A percentile compares a stretch with the other conserved stretches of the same genome.
Evolutionary conservation across 768 basidiomycete species (phyloP).

Genomic region (Pleurotus sapidus): DNA sequence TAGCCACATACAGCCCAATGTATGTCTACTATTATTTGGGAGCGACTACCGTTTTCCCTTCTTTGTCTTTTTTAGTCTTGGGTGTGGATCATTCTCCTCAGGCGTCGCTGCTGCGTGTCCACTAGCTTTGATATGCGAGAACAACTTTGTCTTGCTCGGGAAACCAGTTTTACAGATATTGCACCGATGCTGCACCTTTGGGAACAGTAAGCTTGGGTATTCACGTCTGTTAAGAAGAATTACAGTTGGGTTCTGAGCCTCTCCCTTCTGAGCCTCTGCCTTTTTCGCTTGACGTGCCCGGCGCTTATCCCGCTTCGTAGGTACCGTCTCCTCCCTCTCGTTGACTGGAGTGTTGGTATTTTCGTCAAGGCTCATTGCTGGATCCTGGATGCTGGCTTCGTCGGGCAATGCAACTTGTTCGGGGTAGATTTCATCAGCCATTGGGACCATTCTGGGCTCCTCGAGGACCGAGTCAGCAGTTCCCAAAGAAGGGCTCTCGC

Average conservation of each 20-base stretch:
- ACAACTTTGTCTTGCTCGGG: conserved; percentile 69
- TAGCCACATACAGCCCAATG: neutral
- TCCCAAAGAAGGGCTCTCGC: no score
- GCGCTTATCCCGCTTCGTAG: conserved; percentile 79
- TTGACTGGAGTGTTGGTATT: conserved; percentile 2
- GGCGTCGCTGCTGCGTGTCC: conserved; percentile 63
- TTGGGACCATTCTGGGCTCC: no score
- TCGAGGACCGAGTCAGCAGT: no score
- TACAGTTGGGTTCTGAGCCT: conserved; percentile 17
- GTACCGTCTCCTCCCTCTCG: conserved; percentile 19
- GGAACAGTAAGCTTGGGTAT: neutral
- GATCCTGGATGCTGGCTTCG: neutral
- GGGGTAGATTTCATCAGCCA: no score
- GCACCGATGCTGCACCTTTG: conserved; percentile 42
- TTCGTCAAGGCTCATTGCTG: neutral
- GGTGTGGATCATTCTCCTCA: conserved; percentile 21
- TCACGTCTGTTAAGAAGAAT: conserved; percentile 8
- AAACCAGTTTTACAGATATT: conserved; percentile 69
- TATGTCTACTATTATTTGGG: neutral
- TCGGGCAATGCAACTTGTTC: no score
- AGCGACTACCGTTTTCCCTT: conserved; percentile 29
- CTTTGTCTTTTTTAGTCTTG: conserved; percentile 34
- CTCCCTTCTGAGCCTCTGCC: conserved; percentile 22
- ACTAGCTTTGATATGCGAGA: conserved; percentile 65
- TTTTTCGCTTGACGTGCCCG: conserved; percentile 78